Base-by-base conservation (phyloP, 495 filamentous ascomycete species). In the Trichoderma asperelloides region DNA sequence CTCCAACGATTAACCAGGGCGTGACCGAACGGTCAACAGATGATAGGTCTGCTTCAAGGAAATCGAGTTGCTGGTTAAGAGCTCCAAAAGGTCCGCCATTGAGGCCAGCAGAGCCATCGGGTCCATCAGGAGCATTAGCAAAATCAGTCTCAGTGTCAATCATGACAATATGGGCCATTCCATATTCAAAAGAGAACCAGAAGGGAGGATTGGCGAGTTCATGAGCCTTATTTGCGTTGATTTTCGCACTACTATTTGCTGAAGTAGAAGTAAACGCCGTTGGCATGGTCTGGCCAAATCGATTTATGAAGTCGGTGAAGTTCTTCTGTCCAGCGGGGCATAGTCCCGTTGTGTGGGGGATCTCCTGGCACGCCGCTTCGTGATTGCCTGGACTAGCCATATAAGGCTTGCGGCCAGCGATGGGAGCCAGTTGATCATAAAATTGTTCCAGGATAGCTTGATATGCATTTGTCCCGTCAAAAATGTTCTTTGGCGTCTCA, bases 111-210 rank as follows among this genome's bases (percentile, higher is more conserved):
- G 79, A 82, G 12, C 55, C 55, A 18, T 30, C 55, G 0, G 55
- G 55, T 13, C 55, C 55, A 25, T 28, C 75, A 1, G 79, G 79
- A 21, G 78, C 81, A 51, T 75, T 62, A 11, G 72, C 64, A 63
- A 80, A 60, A 18, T 60, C 55, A 12, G 55, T 60, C 25, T 60
- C 55, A 4, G 55, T 60, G 27, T 60, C 55, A 18, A 60, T 60
- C 55, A 60, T 60, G 55, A 60, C 74, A 64, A 84, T 72, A 74
- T 87, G 85, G 7, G 78, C 78, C 79, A 85, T 82, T 69, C 85
- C 85, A 75, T 86, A 85, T 63, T 87, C 84, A 73, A 87, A 87
- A 0, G 84, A 86, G 73, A 85, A 87, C 85, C 85, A 87, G 76
- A 87, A 87, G 0, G 85, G 85, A 1, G 86, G 85, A 37, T 84